Base-by-base conservation (phyloP, 805 yeast genomes). In the Saccharomyces kudriavzevii region DNA sequence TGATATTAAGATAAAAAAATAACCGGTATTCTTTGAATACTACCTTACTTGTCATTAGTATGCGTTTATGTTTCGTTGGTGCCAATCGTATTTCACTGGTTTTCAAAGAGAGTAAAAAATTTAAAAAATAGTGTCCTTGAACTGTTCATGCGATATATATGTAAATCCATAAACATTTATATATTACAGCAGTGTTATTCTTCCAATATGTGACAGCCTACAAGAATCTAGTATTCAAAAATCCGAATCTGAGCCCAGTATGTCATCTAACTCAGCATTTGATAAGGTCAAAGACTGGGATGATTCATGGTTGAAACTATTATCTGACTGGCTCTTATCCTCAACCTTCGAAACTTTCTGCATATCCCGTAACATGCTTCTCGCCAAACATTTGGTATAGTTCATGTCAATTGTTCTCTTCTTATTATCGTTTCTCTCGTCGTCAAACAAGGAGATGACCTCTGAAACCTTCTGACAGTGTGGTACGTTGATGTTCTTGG, bases 241-340 rank as follows among this genome's bases (percentile, higher is more conserved):
- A 52, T 64, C 68, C 17, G 67, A 64, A 30, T 61, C 68, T 3
- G 68, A 64, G 14, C 55, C 63, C 40, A 64, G 45, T 2, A 64
- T 29, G 25, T 61, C 60, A 29, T 57, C 58, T 31, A 63, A 28
- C 1, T 59, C 61, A 26, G 56, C 58, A n/a, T 56, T 53, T 2
- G 57, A 45, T 5, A 29, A 9, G 17, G 14, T 47, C 24, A 20
- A 35, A 45, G 10, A 26, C 43, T 28, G 31, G 40, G 27, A 24
- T 27, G 31, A 47, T 8, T 20, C 26, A 22, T 35, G 17, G 40
- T n/a, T 40, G 47, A 17, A 20, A n/a, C 45, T 24, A n/a, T 40
- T 52, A n/a, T 27, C 30, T 17, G 31, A 20, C 26, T 24, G 49
- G 2, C 30, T 46, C 13, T 31, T 35, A 6, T 35, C 22, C 10